phyloP scores from a whole-genome alignment of 2,329 filamentous ascomycete species.

The Penicillium thymicola region DNA sequence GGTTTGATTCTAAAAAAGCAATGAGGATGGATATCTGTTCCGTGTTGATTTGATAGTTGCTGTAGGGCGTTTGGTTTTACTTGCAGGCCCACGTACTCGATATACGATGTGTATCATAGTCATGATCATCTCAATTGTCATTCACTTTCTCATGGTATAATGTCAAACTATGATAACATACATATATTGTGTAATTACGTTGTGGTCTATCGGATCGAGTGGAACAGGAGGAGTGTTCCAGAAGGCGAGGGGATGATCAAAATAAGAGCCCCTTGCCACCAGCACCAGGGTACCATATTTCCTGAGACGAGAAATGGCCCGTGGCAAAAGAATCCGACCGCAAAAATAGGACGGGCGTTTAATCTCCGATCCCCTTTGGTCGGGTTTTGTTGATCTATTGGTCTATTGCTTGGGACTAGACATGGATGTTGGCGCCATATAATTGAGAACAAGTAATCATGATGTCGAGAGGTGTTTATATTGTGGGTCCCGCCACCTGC shows the following conservation, averaged over 20 bases:
- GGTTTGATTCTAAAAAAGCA: neutral
- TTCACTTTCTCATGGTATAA: too few relatives aligned
- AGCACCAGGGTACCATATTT: too few relatives aligned
- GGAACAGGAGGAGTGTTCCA: slow-evolving; percentile 5
- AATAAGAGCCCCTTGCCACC: slow-evolving; percentile 2
- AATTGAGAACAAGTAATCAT: slow-evolving; percentile 4
- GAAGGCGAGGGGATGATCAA: slow-evolving; percentile 1
- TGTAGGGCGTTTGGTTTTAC: neutral
- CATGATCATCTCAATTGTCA: neutral
- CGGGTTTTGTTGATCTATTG: neutral
- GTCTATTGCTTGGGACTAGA: neutral
- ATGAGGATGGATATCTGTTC: neutral
- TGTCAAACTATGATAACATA: neutral
- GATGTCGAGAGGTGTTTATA: slow-evolving; percentile 23
- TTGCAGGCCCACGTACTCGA: neutral
- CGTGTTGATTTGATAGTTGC: neutral
- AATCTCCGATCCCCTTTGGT: slow-evolving; percentile 1
- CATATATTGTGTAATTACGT: neutral
- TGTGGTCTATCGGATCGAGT: neutral
- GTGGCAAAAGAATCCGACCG: neutral
- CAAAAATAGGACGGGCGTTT: neutral
- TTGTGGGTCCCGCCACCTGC: slow-evolving; percentile 23
- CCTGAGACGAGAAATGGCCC: neutral
- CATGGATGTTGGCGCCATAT: neutral
- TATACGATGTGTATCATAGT: neutral